Conservation (phyloP, 768 basidiomycete species). For the Pleurotus ostreatus region DNA sequence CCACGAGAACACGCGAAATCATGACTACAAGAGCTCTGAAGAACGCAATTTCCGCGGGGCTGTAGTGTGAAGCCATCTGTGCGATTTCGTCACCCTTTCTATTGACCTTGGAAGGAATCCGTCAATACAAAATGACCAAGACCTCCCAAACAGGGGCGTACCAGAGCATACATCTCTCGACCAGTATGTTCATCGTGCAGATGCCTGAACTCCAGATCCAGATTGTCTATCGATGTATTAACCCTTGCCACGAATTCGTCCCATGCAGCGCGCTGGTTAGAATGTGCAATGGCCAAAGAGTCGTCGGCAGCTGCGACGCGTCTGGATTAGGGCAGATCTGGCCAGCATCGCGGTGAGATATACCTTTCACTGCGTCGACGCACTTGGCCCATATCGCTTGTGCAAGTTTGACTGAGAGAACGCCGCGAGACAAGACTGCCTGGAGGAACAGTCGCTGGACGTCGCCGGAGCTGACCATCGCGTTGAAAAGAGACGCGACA, state of each 20-base stretch:
- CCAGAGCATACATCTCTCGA: slow-evolving; percentile 62
- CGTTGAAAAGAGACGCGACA: neutral
- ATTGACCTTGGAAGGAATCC: slow-evolving; percentile 57
- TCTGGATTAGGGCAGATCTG: slow-evolving; percentile 9
- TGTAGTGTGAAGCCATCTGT: slow-evolving; percentile 82
- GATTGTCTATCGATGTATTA: slow-evolving; percentile 58
- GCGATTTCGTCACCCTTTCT: slow-evolving; percentile 76
- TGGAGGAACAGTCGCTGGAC: slow-evolving; percentile 79
- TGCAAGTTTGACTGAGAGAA: slow-evolving; percentile 63
- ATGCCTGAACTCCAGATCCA: slow-evolving; percentile 71
- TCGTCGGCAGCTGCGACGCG: slow-evolving; percentile 45
- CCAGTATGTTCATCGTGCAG: slow-evolving; percentile 63
- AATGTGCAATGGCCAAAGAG: slow-evolving; percentile 39
- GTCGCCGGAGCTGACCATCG: slow-evolving; percentile 52
- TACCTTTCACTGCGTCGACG: slow-evolving; percentile 65
- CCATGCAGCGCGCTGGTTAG: slow-evolving; percentile 47
- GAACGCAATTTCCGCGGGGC: slow-evolving; percentile 72
- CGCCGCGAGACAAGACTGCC: slow-evolving; percentile 65
- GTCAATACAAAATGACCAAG: neutral
- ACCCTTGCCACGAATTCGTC: slow-evolving; percentile 53
- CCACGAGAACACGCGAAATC: too few relatives aligned
- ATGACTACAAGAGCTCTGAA: slow-evolving; percentile 71
- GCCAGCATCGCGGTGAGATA: slow-evolving; percentile 7
- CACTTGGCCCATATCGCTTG: slow-evolving; percentile 65
- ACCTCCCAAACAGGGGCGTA: slow-evolving; percentile 28